Evolutionary conservation across 179 eudicot genomes (phyloP).

Genomic region (Heliamphora pulchella): DNA sequence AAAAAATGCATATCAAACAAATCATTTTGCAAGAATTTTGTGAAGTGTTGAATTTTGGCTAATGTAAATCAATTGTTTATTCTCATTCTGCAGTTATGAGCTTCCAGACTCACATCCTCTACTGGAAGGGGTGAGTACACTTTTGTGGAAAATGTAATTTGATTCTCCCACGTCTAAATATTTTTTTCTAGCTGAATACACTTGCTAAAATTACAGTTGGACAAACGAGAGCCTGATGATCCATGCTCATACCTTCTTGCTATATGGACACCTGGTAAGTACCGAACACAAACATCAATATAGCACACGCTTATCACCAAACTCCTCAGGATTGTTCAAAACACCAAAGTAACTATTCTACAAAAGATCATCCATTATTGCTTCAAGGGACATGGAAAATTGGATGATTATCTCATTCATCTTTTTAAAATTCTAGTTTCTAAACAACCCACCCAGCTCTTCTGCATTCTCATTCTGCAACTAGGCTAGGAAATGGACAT

Average conservation of each 20-base stretch:
- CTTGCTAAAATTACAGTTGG: slow-evolving; percentile 43
- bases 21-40: not conserved
- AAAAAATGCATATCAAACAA: slow-evolving; percentile 4
- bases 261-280: slow-evolving; percentile 80
- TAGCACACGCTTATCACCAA: not conserved
- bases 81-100: slow-evolving; percentile 46
- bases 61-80: slow-evolving; percentile 14
- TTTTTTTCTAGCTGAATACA: slow-evolving; percentile 7
- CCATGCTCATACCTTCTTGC: slow-evolving; percentile 86
- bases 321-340: slow-evolving; percentile 4
- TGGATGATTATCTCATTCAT: not conserved
- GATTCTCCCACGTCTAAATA: not conserved
- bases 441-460: not conserved
- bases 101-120: slow-evolving; percentile 68
- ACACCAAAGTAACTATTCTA: not conserved
- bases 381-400: not conserved
- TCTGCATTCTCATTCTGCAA: not conserved
- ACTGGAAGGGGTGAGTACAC: slow-evolving; percentile 41
- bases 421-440: not conserved
- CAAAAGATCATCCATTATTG: not conserved
- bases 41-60: not conserved
- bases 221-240: slow-evolving; percentile 84
- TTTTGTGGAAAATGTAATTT: not conserved
- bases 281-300: not conserved
- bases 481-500: not conserved